A percentile compares a stretch with the other conserved stretches of the same genome.
Evolutionary conservation across 2,329 filamentous ascomycete genomes (phyloP).

Genomic region (Endoconidiophora laricicola): DNA sequence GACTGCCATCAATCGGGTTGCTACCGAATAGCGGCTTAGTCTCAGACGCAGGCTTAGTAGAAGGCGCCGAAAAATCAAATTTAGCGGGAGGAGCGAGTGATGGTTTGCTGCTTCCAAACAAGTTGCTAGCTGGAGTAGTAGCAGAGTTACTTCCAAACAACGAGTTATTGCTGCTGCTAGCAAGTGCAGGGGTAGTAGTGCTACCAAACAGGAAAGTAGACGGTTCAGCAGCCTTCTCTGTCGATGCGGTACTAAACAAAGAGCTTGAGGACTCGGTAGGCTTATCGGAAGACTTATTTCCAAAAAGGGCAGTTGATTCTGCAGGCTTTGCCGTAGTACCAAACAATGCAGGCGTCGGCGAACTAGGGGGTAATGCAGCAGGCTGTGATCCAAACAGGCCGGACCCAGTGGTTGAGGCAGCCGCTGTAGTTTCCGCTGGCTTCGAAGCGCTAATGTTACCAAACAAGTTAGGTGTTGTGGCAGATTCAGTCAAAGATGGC

Average conservation of each 20-base stretch:
- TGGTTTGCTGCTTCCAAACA: slow-evolving; percentile 18
- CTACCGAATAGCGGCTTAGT: slow-evolving; percentile 24
- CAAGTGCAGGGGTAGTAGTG: slow-evolving; percentile 10
- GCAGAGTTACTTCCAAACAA: slow-evolving; percentile 5
- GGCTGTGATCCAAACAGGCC: slow-evolving; percentile 26
- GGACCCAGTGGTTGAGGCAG: slow-evolving; percentile 15
- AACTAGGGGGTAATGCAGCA: slow-evolving; percentile 15
- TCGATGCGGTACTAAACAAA: slow-evolving; percentile 1
- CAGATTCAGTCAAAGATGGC: slow-evolving; percentile 2
- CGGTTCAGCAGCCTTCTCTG: not conserved
- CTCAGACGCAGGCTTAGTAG: slow-evolving; percentile 10
- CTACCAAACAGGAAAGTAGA: slow-evolving; percentile 21
- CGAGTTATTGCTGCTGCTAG: not conserved
- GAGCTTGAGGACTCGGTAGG: not conserved
- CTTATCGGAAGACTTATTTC: not conserved
- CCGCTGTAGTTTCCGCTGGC: slow-evolving; percentile 17
- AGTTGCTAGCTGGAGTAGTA: slow-evolving; percentile 14
- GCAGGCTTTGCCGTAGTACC: not conserved
- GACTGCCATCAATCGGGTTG: slow-evolving; percentile 24
- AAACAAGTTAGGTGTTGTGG: slow-evolving; percentile 9
- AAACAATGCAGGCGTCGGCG: not conserved
- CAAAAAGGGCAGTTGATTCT: not conserved
- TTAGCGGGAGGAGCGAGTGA: slow-evolving; percentile 8
- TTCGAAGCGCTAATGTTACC: slow-evolving; percentile 15
- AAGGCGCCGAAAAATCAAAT: slow-evolving; percentile 5